Evolutionary conservation across 352 stramenopile genomes (phyloP), one percentile per base, ranked within the genome.

Genomic region (Pilasporangium apinafurcum): DNA sequence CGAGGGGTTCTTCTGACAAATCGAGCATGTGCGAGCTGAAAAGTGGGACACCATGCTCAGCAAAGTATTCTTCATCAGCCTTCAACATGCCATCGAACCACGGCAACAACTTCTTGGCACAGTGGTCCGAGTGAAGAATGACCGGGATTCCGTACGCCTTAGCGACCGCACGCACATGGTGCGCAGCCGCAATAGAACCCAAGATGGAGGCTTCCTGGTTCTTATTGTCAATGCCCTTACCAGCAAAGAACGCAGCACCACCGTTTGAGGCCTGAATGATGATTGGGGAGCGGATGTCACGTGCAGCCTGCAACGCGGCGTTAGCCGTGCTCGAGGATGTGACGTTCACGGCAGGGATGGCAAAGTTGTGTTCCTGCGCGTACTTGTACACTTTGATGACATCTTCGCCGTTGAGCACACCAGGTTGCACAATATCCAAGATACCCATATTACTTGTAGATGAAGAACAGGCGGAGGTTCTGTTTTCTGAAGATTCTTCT

Each of bases 21-120:
- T 99, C 96, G 56, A 99, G 85, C 96, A 99, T 99, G 86, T 99
- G 96, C 44, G 86, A 98, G 48, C 78, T 96, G 78, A 97, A 99
- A 55, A 99, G 86, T 35, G 95, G 93, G 46, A 96, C 82, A 53
- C 95, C 95, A 61, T 97, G 86, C 52, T 84, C 66, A 34, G 71
- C 75, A 62, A 97, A 98, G 89, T 98, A 97, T 61, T 96, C 87
- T 73, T 98, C 95, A 52, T 96, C 87, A 21, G 95, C 95, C 32
- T 85, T 69, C 32, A 98, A 71, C 70, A 98, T 96, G 38, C 95
- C 96, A 66, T 99, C 95, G 59, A 97, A 98, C 96, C 96, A 99
- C 35, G 95, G 95, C 61, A 99, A 76, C 59, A 98, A 82, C 59
- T 97, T 97, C 86, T 98, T 98, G 65, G 95, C 92, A 78, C 96